Base-by-base conservation (phyloP, 306 rosid species). In the Aeschynomene evenia region DNA sequence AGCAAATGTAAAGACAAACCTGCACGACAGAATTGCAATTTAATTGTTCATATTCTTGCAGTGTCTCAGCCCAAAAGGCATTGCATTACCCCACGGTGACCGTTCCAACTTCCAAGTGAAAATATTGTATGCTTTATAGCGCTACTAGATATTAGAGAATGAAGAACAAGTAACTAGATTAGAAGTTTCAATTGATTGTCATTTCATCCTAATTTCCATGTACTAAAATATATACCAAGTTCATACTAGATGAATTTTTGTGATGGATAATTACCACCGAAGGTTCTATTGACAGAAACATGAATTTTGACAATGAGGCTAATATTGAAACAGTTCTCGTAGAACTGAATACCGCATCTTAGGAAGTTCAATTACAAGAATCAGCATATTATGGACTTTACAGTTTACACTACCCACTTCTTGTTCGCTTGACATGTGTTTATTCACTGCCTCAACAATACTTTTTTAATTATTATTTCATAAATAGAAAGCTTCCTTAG, bases 1-100 rank as follows among this genome's bases (percentile, higher is more conserved):
- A 61, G 98, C 90, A 82, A 94, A 94, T 53, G 93, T 84, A 0
- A 94, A 81, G 79, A 94, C 98, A 64, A 87, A 94, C 85, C 98
- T 94, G 97, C 84, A 81, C 5, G 50, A 66, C 19, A 62, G 21
- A 48, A 61, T 49, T 52, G 22, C 64, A 73, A 34, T 3, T 37
- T 54, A 53, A 63, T 71, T 31, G 26, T 39, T 68, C 63, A 51
- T 63, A 57, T 61, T 55, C 66, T 15, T 48, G 69, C 22, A 51
- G 22, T 63, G 74, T 45, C 58, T 64, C n/a, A n/a, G 66, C 59
- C 49, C 28, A 36, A 21, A 29, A 58, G 52, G 40, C 52, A 64
- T 19, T 50, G 54, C 26, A 9, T 56, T 39, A 29, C 31, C 40
- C 57, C 51, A 43, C 7, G 18, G 72, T 34, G 29, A 29, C 31